A percentile compares a stretch with the other conserved stretches of the same genome.
phyloP scores from a whole-genome alignment of 1,139 yeast species.

The Arxiozyma heterogenica region DNA sequence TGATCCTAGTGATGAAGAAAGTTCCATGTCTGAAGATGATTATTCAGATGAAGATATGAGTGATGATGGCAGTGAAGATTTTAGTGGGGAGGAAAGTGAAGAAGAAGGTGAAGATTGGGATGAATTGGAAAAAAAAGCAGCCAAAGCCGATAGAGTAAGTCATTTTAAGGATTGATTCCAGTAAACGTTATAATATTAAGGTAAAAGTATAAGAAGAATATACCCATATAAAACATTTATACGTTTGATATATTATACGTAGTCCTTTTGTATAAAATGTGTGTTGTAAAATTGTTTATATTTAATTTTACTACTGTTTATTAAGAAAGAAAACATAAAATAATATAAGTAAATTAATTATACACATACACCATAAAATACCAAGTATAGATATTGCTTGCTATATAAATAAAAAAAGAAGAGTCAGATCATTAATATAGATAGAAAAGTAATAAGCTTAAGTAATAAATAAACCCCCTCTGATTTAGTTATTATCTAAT shows the following conservation, averaged over 20 bases:
- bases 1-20: constrained; percentile 73
- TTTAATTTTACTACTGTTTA: neutral
- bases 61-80: constrained; percentile 42
- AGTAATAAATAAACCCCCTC: constrained; percentile 12
- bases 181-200: neutral
- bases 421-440: neutral
- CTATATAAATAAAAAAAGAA: constrained; percentile 2
- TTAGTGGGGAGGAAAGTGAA: constrained; percentile 43
- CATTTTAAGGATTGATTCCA: constrained; percentile 21
- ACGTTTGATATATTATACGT: neutral
- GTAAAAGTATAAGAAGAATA: too few species aligned
- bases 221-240: too few species aligned
- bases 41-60: constrained; percentile 36
- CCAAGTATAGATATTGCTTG: neutral
- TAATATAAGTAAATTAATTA: neutral
- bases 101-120: constrained; percentile 70
- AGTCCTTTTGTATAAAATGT: neutral
- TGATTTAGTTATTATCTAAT: constrained; percentile 5
- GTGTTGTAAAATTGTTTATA: neutral
- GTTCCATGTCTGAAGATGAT: constrained; percentile 47
- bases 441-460: neutral
- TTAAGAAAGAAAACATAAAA: neutral
- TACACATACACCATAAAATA: neutral
- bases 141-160: constrained; percentile 33
- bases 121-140: constrained; percentile 62